phyloP scores from a whole-genome alignment of 129 eudicot species.

The Chrysanthemum seticuspe region DNA sequence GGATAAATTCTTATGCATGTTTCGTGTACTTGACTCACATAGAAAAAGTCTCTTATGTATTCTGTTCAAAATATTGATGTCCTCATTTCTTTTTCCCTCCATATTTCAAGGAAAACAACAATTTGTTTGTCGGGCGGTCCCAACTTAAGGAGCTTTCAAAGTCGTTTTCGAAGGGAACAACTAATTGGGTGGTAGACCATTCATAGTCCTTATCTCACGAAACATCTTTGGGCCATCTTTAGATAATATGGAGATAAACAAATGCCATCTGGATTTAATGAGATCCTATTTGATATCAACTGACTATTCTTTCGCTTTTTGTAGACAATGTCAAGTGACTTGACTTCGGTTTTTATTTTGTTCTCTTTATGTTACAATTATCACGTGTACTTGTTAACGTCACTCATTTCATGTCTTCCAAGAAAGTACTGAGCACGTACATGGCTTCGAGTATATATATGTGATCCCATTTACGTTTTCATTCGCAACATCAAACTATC shows the following conservation, averaged over 20 bases:
- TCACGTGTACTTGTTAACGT: slow-evolving; percentile 4
- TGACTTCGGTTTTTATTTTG: slow-evolving; percentile 9
- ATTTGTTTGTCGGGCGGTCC: slow-evolving; percentile 8
- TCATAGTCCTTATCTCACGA: too few species aligned
- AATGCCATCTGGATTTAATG: too few species aligned
- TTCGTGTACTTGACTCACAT: too few species aligned
- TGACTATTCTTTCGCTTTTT: not conserved
- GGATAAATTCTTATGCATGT: too few species aligned
- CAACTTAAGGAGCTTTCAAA: too few species aligned
- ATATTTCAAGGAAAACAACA: too few species aligned
- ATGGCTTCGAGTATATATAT: slow-evolving; percentile 15
- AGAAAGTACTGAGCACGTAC: slow-evolving; percentile 2
- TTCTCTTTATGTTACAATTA: slow-evolving; percentile 3
- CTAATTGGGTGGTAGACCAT: not conserved
- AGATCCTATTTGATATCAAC: slow-evolving; percentile 9
- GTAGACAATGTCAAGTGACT: slow-evolving; percentile 13
- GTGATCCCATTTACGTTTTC: not conserved
- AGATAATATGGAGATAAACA: too few species aligned
- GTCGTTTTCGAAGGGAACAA: not conserved
- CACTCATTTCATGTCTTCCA: slow-evolving; percentile 26
- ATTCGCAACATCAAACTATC: not conserved
- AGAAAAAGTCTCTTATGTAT: too few species aligned
- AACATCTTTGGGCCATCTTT: too few species aligned
- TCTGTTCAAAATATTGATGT: too few species aligned
- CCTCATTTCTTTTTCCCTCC: too few species aligned